Base-by-base conservation (phyloP, 225 moss, liverwort and hornwort genomes). In the Straminergon stramineum region DNA sequence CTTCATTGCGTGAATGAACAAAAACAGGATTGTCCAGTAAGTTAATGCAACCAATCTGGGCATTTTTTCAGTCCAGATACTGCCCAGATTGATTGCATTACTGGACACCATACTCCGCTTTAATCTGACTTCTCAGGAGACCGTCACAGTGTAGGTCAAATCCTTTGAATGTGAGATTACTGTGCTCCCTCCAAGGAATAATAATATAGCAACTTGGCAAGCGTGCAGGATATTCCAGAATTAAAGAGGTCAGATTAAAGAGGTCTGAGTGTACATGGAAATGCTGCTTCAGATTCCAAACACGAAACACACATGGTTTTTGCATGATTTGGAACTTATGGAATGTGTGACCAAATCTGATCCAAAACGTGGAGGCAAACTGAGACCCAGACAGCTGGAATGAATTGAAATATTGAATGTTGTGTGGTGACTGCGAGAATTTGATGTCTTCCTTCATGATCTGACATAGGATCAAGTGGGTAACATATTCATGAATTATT, bases 91-190 rank as follows among this genome's bases (percentile, higher is more conserved):
- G 48, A 51, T 75, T 31, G 12, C 32, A 75, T 19, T 32, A 17
- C 12, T 27, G 4, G 31, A 18, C 48, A 48, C 30, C 2, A 17
- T 17, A 45, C 6, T 11, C 73, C 28, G 15, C 7, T 24, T 24
- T 41, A 26, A 43, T 15, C 1, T 15, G 8, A 26, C 0, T 15
- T 15, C 15, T 41, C 26, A 2, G 17, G 48, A 48, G 32, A 32
- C 2, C 11, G 0, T 75, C 2, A 4, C 5, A 23, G 3, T 22
- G 6, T 5, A 30, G 3, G 3, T 23, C 34, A 22, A 35, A 77
- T 35, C 55, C 2, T 77, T 55, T 15, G 37, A 37, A 56, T 56
- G 56, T 26, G 37, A 78, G 15, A 37, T 2, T 35, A 37, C 37
- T 37, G 56, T 78, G 52, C 37, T 56, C 16, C 15, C 37, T 78